Conservation (phyloP, 176 grass and related monocot genomes). For the Bolboschoenus planiculmis region DNA sequence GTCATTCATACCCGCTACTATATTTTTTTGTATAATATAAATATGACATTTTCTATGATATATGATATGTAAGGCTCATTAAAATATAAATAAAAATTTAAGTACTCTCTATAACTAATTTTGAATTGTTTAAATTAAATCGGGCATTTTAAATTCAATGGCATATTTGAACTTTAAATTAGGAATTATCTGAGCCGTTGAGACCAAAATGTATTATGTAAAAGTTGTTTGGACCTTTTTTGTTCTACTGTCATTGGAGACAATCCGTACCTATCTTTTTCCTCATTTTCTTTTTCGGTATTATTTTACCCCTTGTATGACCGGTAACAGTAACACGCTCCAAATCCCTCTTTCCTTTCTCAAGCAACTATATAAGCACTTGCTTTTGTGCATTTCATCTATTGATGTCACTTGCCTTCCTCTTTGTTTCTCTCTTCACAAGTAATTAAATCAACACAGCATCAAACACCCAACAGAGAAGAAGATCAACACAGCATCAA, state of each 20-base stretch:
- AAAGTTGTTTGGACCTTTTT: not conserved
- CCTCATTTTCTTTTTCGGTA: not conserved
- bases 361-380: constrained; percentile 17
- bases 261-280: not conserved
- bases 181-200: not conserved
- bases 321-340: constrained; percentile 6
- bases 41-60: too few relatives aligned
- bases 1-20: too few relatives aligned
- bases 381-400: not conserved
- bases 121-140: too few relatives aligned
- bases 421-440: constrained; percentile 1
- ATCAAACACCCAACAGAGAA: not conserved
- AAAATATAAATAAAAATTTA: too few relatives aligned
- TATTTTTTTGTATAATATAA: too few relatives aligned
- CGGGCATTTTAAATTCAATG: too few relatives aligned
- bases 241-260: not conserved
- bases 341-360: constrained; percentile 2
- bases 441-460: not conserved
- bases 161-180: too few relatives aligned
- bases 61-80: too few relatives aligned
- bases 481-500: not conserved
- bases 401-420: constrained; percentile 17
- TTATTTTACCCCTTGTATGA: not conserved
- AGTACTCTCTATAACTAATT: too few relatives aligned
- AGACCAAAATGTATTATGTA: not conserved